A percentile compares a stretch with the other conserved stretches of the same genome.
phyloP scores from a whole-genome alignment of 2,329 filamentous ascomycete genomes.

The Diplodia scrobiculata region DNA sequence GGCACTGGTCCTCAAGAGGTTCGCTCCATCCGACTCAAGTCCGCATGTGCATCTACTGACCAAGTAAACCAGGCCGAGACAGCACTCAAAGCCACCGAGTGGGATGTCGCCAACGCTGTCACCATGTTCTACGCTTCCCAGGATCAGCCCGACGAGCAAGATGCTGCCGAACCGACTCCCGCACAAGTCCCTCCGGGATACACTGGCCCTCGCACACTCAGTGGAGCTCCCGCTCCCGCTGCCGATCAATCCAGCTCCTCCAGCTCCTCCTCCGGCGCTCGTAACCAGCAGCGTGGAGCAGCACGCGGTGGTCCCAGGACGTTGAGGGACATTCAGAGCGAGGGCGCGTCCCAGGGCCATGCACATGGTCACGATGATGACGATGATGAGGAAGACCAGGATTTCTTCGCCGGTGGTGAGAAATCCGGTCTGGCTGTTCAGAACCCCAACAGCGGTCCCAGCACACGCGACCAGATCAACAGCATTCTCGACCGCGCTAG shows the following conservation, averaged over 20 bases:
- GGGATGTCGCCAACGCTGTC: conserved; percentile 51
- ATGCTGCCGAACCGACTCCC: conserved; percentile 35
- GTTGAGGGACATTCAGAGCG: conserved; percentile 49
- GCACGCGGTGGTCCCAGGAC: conserved; percentile 45
- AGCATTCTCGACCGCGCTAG: conserved; percentile 54
- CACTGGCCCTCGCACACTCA: conserved; percentile 38
- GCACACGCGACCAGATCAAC: conserved; percentile 50
- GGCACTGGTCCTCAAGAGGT: conserved; percentile 41
- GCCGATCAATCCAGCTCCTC: conserved; percentile 35
- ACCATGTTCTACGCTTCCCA: conserved; percentile 46
- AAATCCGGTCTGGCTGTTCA: conserved; percentile 75
- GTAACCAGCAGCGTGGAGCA: conserved; percentile 36
- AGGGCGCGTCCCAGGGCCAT: conserved; percentile 44
- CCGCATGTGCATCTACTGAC: conserved; percentile 11
- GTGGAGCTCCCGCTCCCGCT: conserved; percentile 42
- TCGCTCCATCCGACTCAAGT: conserved; percentile 17
- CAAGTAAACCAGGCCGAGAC: conserved; percentile 46
- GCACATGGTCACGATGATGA: conserved; percentile 58
- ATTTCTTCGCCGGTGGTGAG: conserved; percentile 81
- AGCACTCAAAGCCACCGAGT: conserved; percentile 49
- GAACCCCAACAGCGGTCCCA: conserved; percentile 57
- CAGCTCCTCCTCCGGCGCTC: conserved; percentile 36
- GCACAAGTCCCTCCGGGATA: conserved; percentile 29
- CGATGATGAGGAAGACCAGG: conserved; percentile 62
- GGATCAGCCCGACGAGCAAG: conserved; percentile 38